Evolutionary conservation across 2,329 filamentous ascomycete genomes (phyloP).

Genomic region (Aspergillus alliaceus): DNA sequence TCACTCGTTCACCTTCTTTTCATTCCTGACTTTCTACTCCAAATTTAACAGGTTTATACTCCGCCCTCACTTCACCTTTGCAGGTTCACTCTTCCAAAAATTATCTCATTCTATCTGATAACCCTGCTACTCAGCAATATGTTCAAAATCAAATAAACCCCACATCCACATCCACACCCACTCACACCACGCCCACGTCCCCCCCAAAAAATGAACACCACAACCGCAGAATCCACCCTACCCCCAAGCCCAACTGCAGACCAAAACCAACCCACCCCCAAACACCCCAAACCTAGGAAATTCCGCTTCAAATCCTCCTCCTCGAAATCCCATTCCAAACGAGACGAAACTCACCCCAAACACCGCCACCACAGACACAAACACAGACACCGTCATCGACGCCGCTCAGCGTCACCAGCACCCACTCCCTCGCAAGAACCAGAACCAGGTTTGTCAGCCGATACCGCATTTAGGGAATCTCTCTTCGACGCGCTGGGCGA

Average conservation of each 20-base stretch:
- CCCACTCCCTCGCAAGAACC: not conserved
- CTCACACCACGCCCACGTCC: too few species aligned
- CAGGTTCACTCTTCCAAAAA: too few species aligned
- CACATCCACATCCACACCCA: too few species aligned
- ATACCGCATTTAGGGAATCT: slow-evolving; percentile 83
- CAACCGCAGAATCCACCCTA: too few species aligned
- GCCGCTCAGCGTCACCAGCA: not conserved
- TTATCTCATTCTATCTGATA: too few species aligned
- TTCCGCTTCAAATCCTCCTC: slow-evolving; percentile 37
- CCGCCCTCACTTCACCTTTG: too few species aligned
- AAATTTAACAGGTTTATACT: too few species aligned
- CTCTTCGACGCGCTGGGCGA: slow-evolving; percentile 97
- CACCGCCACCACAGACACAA: slow-evolving; percentile 23
- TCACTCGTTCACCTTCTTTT: not conserved
- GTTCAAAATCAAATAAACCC: too few species aligned
- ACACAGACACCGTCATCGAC: slow-evolving; percentile 17
- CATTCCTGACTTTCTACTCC: too few species aligned
- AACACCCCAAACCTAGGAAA: slow-evolving; percentile 18
- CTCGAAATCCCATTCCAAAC: slow-evolving; percentile 8
- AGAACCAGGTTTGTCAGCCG: slow-evolving; percentile 54
- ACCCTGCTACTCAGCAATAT: too few species aligned
- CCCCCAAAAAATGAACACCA: too few species aligned
- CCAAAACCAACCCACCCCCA: too few species aligned
- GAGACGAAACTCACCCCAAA: slow-evolving; percentile 1
- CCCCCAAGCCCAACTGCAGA: slow-evolving; percentile 6